phyloP scores from a whole-genome alignment of 345 rosid species.

The Erodium maritimum region DNA sequence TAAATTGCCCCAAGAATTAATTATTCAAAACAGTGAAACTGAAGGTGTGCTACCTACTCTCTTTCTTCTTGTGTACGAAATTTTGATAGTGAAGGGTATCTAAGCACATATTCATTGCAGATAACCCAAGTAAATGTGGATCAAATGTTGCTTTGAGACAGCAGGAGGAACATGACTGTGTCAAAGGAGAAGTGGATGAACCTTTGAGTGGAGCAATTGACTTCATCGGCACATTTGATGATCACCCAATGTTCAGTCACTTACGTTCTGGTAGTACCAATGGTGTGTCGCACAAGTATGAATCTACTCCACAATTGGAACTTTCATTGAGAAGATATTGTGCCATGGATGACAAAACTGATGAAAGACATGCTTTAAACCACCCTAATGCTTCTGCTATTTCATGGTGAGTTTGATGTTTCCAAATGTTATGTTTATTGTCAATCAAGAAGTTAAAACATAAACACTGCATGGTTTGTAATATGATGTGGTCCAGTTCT shows the following conservation, averaged over 20 bases:
- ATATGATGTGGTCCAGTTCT: too few relatives aligned
- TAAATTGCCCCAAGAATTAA: conserved; percentile 8
- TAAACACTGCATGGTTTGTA: too few relatives aligned
- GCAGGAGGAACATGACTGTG: conserved; percentile 13
- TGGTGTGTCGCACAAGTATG: conserved; percentile 15
- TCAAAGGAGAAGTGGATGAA: conserved; percentile 10
- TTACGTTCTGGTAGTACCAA: conserved; percentile 11
- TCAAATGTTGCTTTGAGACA: background rate
- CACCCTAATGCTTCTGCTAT: conserved; percentile 84
- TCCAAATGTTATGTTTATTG: background rate
- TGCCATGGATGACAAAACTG: conserved; percentile 28
- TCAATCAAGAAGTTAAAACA: too few relatives aligned
- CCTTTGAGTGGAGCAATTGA: conserved; percentile 53
- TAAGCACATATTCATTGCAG: too few relatives aligned
- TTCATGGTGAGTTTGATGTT: conserved; percentile 40
- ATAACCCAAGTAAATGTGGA: too few relatives aligned
- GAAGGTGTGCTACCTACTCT: too few relatives aligned
- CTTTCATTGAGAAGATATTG: conserved; percentile 61
- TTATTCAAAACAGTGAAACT: too few relatives aligned
- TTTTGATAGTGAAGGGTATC: too few relatives aligned
- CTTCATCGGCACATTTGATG: conserved; percentile 54
- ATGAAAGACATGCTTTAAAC: conserved; percentile 39
- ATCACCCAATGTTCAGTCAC: conserved; percentile 9
- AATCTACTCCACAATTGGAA: conserved; percentile 42
- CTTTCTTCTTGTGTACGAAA: too few relatives aligned